These are phyloP conservation scores for Microbotryum intermedium DNA, from an alignment of 1,284 basidiomycete species.

Conservation along the genomic window DNA sequence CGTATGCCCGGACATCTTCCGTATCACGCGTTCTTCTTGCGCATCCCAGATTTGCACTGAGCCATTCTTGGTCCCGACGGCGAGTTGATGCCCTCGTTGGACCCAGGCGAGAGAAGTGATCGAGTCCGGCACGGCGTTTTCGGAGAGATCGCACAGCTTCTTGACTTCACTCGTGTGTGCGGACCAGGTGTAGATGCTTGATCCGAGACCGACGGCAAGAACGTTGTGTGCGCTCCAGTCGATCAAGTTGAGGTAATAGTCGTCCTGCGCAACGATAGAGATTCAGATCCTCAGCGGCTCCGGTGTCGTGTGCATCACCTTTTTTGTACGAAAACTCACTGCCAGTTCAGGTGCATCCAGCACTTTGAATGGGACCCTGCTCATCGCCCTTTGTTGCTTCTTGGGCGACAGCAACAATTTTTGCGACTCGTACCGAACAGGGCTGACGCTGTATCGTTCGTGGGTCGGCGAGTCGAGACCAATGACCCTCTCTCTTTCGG, in stretches of 20 bases:
- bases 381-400: slow-evolving; percentile 69
- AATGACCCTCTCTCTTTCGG: slow-evolving; percentile 40
- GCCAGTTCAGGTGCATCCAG: slow-evolving; percentile 93
- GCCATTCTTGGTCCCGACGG: slow-evolving; percentile 82
- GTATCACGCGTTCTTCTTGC: slow-evolving; percentile 56
- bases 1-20: slow-evolving; percentile 74
- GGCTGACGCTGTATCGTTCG: slow-evolving; percentile 80
- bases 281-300: not conserved
- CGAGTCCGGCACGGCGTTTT: slow-evolving; percentile 44
- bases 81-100: slow-evolving; percentile 77
- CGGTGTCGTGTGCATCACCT: not conserved
- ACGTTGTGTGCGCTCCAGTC: slow-evolving; percentile 96
- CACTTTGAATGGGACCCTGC: slow-evolving; percentile 94
- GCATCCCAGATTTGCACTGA: slow-evolving; percentile 91
- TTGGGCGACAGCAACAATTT: slow-evolving; percentile 76
- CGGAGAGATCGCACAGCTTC: slow-evolving; percentile 74
- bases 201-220: slow-evolving; percentile 82
- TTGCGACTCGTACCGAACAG: slow-evolving; percentile 75
- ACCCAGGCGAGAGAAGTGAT: slow-evolving; percentile 88
- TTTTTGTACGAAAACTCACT: slow-evolving; percentile 33
- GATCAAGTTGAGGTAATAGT: slow-evolving; percentile 96
- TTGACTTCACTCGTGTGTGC: slow-evolving; percentile 86
- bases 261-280: slow-evolving; percentile 49
- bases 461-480: slow-evolving; percentile 53
- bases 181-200: slow-evolving; percentile 93